These are phyloP conservation scores for Pythium aphanidermatum DNA, from an alignment of 352 stramenopile genomes.

Conservation along the genomic window DNA sequence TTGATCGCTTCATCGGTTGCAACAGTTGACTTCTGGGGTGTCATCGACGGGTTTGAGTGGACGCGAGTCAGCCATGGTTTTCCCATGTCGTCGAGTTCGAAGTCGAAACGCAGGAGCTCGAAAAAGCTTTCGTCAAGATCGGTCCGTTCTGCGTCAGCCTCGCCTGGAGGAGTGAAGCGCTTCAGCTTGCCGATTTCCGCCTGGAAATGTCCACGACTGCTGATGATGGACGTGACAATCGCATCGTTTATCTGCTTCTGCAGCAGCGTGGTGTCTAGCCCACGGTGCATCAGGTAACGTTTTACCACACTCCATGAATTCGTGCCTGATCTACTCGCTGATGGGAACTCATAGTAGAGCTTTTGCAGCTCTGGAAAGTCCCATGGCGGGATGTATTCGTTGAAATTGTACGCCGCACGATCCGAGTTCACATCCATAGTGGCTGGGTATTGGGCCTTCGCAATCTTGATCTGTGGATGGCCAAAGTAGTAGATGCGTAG, in stretches of 20 bases:
- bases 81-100: conserved; percentile 91
- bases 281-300: conserved; percentile 44
- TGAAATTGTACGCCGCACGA: conserved; percentile 50
- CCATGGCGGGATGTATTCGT: conserved; percentile 65
- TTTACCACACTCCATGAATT: conserved; percentile 71
- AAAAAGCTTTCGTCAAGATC: conserved; percentile 83
- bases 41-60: conserved; percentile 58
- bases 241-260: conserved; percentile 61
- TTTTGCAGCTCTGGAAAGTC: conserved; percentile 58
- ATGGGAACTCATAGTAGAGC: conserved; percentile 62
- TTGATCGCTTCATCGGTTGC: conserved; percentile 69
- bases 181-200: conserved; percentile 38
- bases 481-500: conserved; percentile 82
- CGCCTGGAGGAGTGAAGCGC: conserved; percentile 10
- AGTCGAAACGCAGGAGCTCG: conserved; percentile 94
- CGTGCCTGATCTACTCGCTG: conserved; percentile 34
- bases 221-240: conserved; percentile 55
- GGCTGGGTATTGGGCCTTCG: conserved; percentile 52
- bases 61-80: conserved; percentile 95
- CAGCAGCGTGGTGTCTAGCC: conserved; percentile 55
- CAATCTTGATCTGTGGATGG: conserved; percentile 68
- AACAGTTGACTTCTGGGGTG: conserved; percentile 37
- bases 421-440: conserved; percentile 34
- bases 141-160: conserved; percentile 22
- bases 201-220: conserved; percentile 51